Evolutionary conservation across 768 basidiomycete species (phyloP).

Genomic region (Tricholoma flavovirens): DNA sequence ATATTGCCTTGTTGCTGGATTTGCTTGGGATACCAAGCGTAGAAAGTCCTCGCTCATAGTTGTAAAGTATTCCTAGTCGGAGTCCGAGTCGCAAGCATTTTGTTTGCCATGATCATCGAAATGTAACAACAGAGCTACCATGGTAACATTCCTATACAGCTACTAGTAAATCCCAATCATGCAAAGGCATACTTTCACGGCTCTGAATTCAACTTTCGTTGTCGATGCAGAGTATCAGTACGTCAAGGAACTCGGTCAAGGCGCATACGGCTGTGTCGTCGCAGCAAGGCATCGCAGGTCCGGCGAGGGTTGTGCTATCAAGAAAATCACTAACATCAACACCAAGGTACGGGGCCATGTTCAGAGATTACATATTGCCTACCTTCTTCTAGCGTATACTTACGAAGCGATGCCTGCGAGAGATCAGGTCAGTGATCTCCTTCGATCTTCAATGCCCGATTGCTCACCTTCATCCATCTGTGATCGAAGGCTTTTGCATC

Average conservation of each 20-base stretch:
- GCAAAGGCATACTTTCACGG: constrained; percentile 73
- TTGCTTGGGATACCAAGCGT: constrained; percentile 64
- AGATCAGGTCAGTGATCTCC: constrained; percentile 68
- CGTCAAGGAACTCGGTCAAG: constrained; percentile 95
- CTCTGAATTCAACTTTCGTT: constrained; percentile 81
- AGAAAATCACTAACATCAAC: constrained; percentile 94
- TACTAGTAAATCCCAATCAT: constrained; percentile 35
- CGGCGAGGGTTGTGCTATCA: constrained; percentile 89
- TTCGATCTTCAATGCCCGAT: background rate
- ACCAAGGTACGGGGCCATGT: constrained; percentile 51
- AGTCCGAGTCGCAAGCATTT: too few relatives aligned
- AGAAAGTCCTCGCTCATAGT: constrained; percentile 74
- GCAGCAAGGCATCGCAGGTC: constrained; percentile 78
- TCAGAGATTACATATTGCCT: constrained; percentile 15
- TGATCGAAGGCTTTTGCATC: constrained; percentile 71
- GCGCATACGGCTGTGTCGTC: constrained; percentile 91
- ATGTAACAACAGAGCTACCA: too few relatives aligned
- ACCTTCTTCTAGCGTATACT: constrained; percentile 65
- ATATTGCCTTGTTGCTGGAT: constrained; percentile 53
- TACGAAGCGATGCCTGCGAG: constrained; percentile 92
- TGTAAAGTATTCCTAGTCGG: too few relatives aligned
- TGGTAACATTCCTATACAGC: too few relatives aligned
- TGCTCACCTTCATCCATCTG: constrained; percentile 4
- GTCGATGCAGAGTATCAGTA: constrained; percentile 89
- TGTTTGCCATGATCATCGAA: background rate